Base-by-base conservation (phyloP, 1,139 yeast species). In the Hemisphaericaspora xylofermentans region DNA sequence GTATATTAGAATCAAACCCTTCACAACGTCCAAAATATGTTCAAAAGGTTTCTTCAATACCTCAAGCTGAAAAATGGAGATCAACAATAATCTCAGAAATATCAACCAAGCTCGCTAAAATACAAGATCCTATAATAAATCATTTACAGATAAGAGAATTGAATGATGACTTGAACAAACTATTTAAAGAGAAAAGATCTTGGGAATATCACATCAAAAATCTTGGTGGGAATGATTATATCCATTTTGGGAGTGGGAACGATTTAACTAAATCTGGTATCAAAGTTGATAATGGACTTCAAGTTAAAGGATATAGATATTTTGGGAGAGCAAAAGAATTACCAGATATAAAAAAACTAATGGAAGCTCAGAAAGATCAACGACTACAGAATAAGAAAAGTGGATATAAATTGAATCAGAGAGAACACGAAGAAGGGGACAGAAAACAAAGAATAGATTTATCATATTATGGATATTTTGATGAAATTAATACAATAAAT, bases 321-420 rank as follows among this genome's bases (percentile, higher is more conserved):
- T 89, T 80, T 63, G 97, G 97, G 0, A 63, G 96, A 37, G 96
- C 96, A 0, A 73, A 79, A 41, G 94, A 88, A 36, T 63, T 89
- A 12, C 87, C 91, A 0, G 96, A 88, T 49, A 91, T 84, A 3
- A 74, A 78, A 46, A 75, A 76, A 46, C 49, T 80, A 27, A 51
- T 83, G 24, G 66, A 72, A 43, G 58, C 63, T 33, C 63, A 63
- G 33, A 60, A 64, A 36, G 53, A 54, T 35, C 66, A 24, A 32
- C 10, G 32, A 32, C 33, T 40, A 25, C 43, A 42, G 40, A 42
- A 26, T 46, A 39, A 33, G 19, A 50, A 41, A 43, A 44, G 28
- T 1, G 54, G 47, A 15, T 42, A 45, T 24, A 48, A 48, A 27
- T n/a, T n/a, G n/a, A 43, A 49, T 22, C 50, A 54, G 32, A 32